Base-by-base conservation (phyloP, 2,329 filamentous ascomycete species). In the Fusarium udum region DNA sequence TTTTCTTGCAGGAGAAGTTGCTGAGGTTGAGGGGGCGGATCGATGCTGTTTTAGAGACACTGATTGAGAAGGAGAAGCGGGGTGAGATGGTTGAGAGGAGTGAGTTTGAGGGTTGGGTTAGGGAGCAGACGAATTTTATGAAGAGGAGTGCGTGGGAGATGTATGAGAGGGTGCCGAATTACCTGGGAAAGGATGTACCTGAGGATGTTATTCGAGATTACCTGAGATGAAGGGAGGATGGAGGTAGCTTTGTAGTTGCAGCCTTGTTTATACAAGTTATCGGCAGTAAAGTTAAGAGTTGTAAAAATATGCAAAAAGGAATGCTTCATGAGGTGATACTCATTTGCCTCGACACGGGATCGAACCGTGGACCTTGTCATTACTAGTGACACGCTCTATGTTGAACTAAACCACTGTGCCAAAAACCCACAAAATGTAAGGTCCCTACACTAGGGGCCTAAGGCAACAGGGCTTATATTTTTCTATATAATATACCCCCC, bases 381-480 rank as follows among this genome's bases (percentile, higher is more conserved):
- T 58, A 48, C 55, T 58, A 58, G 55, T 58, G 40, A 58, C 40
- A 51, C 42, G 56, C 56, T 58, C n/a, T n/a, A n/a, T n/a, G n/a
- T n/a, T n/a, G n/a, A n/a, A n/a, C n/a, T n/a, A n/a, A n/a, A n/a
- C n/a, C n/a, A n/a, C n/a, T n/a, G n/a, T n/a, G n/a, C n/a, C n/a
- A n/a, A n/a, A n/a, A n/a, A n/a, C n/a, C n/a, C n/a, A n/a, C n/a
- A n/a, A n/a, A n/a, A n/a, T n/a, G n/a, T n/a, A n/a, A n/a, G n/a
- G n/a, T n/a, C n/a, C n/a, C n/a, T n/a, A n/a, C n/a, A n/a, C n/a
- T n/a, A n/a, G n/a, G n/a, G n/a, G n/a, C n/a, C n/a, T n/a, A n/a
- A n/a, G n/a, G n/a, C n/a, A n/a, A n/a, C n/a, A n/a, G n/a, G n/a
- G n/a, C n/a, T n/a, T n/a, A n/a, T n/a, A n/a, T n/a, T n/a, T n/a